Evolutionary conservation across 163 green algal genomes (phyloP).

Genomic region (Chlamydomonas reinhardtii): DNA sequence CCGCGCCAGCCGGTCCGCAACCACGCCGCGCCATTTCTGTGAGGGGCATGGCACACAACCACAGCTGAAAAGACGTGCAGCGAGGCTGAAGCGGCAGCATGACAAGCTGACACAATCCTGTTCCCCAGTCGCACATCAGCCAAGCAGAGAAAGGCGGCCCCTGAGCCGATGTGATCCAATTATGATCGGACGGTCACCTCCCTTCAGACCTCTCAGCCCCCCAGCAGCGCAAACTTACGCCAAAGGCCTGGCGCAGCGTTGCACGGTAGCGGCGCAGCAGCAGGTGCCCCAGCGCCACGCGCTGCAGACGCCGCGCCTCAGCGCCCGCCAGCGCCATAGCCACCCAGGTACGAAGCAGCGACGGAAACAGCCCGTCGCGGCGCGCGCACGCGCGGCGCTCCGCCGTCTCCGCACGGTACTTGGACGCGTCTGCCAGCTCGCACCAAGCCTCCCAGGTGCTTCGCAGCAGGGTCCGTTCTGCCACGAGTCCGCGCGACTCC

Average conservation of each 20-base stretch:
- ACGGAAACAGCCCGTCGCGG: neutral
- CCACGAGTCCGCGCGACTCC: neutral
- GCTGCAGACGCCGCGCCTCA: slow-evolving; percentile 23
- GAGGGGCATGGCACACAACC: no score
- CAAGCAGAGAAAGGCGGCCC: no score
- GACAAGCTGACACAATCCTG: no score
- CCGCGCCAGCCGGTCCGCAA: slow-evolving; percentile 46
- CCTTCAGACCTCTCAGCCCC: no score
- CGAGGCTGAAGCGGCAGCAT: no score
- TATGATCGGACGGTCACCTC: no score
- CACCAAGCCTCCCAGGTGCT: neutral
- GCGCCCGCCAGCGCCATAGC: neutral
- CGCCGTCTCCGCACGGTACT: neutral
- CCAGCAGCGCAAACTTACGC: neutral
- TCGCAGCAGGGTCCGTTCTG: neutral
- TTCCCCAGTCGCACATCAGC: no score
- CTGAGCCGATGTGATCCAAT: no score
- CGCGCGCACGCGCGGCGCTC: neutral
- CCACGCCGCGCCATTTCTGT: slow-evolving; percentile 43
- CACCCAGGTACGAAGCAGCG: slow-evolving; percentile 18
- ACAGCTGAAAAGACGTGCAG: no score
- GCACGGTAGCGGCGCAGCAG: neutral
- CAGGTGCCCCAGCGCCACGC: slow-evolving; percentile 11
- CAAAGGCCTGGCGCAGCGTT: neutral
- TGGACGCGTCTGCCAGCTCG: neutral